Evolutionary conservation across 2,329 filamentous ascomycete genomes (phyloP).

Genomic region (Aspergillus sp.): DNA sequence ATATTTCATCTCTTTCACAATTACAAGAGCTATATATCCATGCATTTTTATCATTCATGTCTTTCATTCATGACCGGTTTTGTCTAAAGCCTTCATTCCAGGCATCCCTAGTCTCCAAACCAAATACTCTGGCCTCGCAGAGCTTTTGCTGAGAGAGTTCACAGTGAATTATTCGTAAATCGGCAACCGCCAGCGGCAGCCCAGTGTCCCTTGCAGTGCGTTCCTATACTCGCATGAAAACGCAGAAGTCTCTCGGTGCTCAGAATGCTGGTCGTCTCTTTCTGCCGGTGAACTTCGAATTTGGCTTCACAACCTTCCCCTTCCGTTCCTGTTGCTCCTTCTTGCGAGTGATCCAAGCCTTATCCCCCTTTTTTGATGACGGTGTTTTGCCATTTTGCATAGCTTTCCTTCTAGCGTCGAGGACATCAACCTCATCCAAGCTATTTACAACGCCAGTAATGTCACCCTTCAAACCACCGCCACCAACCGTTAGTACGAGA

Average conservation of each 20-base stretch:
- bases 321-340: slow-evolving; percentile 92
- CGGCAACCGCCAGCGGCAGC: no score
- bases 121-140: no score
- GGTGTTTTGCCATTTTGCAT: slow-evolving; percentile 35
- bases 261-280: slow-evolving; percentile 75
- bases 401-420: slow-evolving; percentile 56
- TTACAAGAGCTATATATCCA: not conserved
- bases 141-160: no score
- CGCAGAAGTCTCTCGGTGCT: slow-evolving; percentile 6
- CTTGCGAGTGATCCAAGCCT: slow-evolving; percentile 48
- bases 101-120: no score
- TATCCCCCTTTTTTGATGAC: slow-evolving; percentile 40
- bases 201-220: no score
- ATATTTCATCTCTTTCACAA: not conserved
- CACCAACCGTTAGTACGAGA: slow-evolving; percentile 82
- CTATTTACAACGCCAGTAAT: slow-evolving; percentile 85
- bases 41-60: not conserved
- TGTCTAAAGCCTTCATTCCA: no score
- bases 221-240: no score
- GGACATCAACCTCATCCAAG: slow-evolving; percentile 78
- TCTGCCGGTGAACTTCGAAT: slow-evolving; percentile 86
- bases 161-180: no score
- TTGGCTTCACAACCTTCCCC: slow-evolving; percentile 87
- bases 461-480: slow-evolving; percentile 56
- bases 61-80: no score